Base-by-base conservation (phyloP, 202 grass and related monocot genomes). In the Brachypodium distachyon region DNA sequence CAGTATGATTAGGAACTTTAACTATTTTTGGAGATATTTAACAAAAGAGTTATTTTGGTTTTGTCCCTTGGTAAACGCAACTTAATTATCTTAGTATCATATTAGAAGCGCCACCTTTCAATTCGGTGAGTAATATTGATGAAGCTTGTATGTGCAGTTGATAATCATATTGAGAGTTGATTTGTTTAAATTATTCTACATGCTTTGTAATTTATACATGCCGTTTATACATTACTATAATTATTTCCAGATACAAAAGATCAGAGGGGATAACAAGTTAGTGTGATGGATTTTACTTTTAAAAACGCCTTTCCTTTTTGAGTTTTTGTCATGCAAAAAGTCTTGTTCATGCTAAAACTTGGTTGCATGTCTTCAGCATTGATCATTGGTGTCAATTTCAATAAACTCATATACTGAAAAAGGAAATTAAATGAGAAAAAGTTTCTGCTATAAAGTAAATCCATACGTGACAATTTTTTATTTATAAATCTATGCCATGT, bases 61-160 rank as follows among this genome's bases (percentile, higher is more conserved):
- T 70, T 38, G 25, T 74, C 72, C 21, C 23, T 32, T 52, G 27
- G 13, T 56, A 28, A 73, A 59, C 14, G 11, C 29, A 58, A 74
- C 60, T 74, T 74, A 43, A 16, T 72, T 19, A 43, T 39, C 26
- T 58, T n/a, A n/a, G n/a, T n/a, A n/a, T n/a, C 41, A 19, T 85
- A 40, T 73, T 16, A 25, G 23, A 50, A 41, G 5, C 34, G 66
- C 8, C 22, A 25, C 13, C 41, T 79, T 51, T 25, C 9, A 40
- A 65, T 32, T 57, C 51, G 49, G 68, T 51, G 18, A 61, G n/a
- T n/a, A n/a, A n/a, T n/a, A n/a, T n/a, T n/a, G n/a, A n/a, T n/a
- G n/a, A n/a, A n/a, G n/a, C n/a, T n/a, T n/a, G n/a, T n/a, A n/a
- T n/a, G n/a, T n/a, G n/a, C n/a, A n/a, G 77, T 76, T 53, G 61